Conservation (phyloP, 148 eudicot genomes). For the Rhododendron ovatum region DNA sequence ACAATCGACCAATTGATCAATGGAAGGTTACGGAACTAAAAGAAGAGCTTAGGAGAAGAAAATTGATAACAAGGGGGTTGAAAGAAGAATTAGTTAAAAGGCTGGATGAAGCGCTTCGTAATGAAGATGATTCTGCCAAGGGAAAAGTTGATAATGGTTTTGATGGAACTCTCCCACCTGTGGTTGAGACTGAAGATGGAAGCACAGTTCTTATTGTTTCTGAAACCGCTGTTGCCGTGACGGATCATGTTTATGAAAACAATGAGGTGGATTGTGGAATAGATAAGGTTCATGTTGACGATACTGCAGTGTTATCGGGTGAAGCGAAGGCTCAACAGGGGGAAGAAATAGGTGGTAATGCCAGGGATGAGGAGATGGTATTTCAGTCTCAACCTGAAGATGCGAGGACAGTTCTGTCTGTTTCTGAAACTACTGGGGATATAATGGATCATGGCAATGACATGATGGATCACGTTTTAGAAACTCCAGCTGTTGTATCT, state of each 20-base stretch:
- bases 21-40: slow-evolving; percentile 90
- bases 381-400: slow-evolving; percentile 5
- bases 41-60: slow-evolving; percentile 87
- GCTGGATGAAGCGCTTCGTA: slow-evolving; percentile 61
- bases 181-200: slow-evolving; percentile 19
- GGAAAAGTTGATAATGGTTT: slow-evolving; percentile 24
- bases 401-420: background rate
- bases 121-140: slow-evolving; percentile 38
- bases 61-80: slow-evolving; percentile 66
- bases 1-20: slow-evolving; percentile 75
- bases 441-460: slow-evolving; percentile 10
- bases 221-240: background rate
- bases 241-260: slow-evolving; percentile 6
- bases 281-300: slow-evolving; percentile 20
- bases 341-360: slow-evolving; percentile 17
- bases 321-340: slow-evolving; percentile 22
- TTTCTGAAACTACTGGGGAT: slow-evolving; percentile 17
- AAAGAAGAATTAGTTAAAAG: slow-evolving; percentile 74
- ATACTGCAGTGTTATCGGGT: slow-evolving; percentile 15
- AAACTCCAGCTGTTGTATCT: slow-evolving; percentile 3
- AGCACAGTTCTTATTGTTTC: slow-evolving; percentile 1
- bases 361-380: slow-evolving; percentile 16
- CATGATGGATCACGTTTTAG: background rate
- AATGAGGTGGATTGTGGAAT: slow-evolving; percentile 15
- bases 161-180: slow-evolving; percentile 18